Base-by-base conservation (phyloP, 2,329 filamentous ascomycete genomes). In the Arthrobotrys megalospora region DNA sequence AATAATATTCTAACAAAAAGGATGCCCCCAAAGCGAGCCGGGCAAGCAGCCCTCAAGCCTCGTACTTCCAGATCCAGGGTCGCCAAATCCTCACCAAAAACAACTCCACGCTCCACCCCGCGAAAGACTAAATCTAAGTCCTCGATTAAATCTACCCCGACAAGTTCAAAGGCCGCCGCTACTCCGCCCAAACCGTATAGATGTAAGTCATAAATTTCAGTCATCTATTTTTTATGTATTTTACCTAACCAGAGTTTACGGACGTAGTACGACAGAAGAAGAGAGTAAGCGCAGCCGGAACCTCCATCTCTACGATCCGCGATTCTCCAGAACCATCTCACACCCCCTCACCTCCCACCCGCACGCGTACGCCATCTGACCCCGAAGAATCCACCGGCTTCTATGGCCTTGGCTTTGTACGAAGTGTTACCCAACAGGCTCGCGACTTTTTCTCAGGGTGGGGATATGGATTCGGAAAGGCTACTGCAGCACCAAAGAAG, bases 381-480 rank as follows among this genome's bases (percentile, higher is more conserved):
- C 1, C 19, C 1, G 47, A 28, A 16, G 47, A 53, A 28, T 10
- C 34, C 19, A 52, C 36, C 14, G 58, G 69, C 2, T 73, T 60
- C 41, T 52, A 58, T 16, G 60, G 69, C n/a, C 24, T 73, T 4
- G 60, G 48, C 0, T 38, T 73, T 48, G 60, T 73, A 4, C 12
- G 65, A 32, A 58, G 50, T 21, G 50, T 68, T 53, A 58, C 65
- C 4, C 41, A 52, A 11, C 48, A 52, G 2, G 65, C 38, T n/a
- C 45, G 69, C 5, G 60, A 43, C n/a, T 45, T 73, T 2, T 60
- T 73, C 5, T 66, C 69, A 1, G 41, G 60, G n/a, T 73, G 38
- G 58, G 69, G 60, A 28, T 73, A 66, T 28, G 12, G 38, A 19
- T 73, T 73, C n/a, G 60, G 60, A 16, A 36, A 21, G 7, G 16